phyloP scores from a whole-genome alignment of 1,284 basidiomycete species.

The Thelephora terrestris region DNA sequence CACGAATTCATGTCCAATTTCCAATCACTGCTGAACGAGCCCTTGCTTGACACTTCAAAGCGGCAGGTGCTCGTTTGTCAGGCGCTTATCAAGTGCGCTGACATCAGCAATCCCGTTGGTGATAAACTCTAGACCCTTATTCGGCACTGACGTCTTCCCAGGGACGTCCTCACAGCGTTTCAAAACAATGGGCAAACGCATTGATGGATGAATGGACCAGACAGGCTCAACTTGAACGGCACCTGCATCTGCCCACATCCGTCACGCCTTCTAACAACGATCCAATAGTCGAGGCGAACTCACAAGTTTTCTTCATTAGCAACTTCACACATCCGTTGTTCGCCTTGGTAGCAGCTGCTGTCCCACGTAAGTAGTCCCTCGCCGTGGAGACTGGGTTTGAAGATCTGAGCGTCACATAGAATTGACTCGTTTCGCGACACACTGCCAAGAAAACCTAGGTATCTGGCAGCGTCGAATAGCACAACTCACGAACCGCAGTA shows the following conservation, averaged over 20 bases:
- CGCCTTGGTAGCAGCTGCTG: slow-evolving; percentile 56
- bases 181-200: slow-evolving; percentile 84
- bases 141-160: slow-evolving; percentile 22
- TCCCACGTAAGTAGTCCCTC: slow-evolving; percentile 51
- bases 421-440: slow-evolving; percentile 49
- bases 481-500: slow-evolving; percentile 23
- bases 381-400: neutral
- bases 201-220: slow-evolving; percentile 83
- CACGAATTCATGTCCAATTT: slow-evolving; percentile 74
- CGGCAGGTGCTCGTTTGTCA: slow-evolving; percentile 76
- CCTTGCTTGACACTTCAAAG: slow-evolving; percentile 28
- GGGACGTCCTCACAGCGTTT: slow-evolving; percentile 86
- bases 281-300: slow-evolving; percentile 67
- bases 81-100: slow-evolving; percentile 89
- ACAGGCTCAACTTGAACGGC: slow-evolving; percentile 74
- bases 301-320: slow-evolving; percentile 86
- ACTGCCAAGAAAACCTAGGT: slow-evolving; percentile 55
- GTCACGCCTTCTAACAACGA: slow-evolving; percentile 46
- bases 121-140: slow-evolving; percentile 2
- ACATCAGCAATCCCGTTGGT: slow-evolving; percentile 92
- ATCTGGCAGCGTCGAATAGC: slow-evolving; percentile 51
- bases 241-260: slow-evolving; percentile 69
- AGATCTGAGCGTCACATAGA: slow-evolving; percentile 29
- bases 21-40: slow-evolving; percentile 31
- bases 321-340: slow-evolving; percentile 78